Percentiles rank a stretch among this genome's conserved stretches.
phyloP scores from a whole-genome alignment of 805 yeast genomes.

The Myxozyma vanderwaltii region DNA sequence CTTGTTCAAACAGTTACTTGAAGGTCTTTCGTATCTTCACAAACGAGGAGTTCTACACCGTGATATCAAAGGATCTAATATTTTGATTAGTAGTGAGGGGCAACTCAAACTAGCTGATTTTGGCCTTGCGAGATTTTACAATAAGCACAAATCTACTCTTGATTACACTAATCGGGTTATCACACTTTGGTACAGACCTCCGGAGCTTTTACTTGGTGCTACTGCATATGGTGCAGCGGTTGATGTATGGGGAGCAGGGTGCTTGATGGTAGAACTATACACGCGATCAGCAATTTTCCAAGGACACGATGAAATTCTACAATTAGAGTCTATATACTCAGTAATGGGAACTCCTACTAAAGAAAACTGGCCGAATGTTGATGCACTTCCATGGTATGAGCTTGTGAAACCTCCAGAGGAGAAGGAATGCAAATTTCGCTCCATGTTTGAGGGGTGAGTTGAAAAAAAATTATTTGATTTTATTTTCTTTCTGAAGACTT shows the following conservation, averaged over 20 bases:
- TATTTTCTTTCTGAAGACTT: not conserved
- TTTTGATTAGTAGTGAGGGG: conserved; percentile 75
- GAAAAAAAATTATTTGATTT: not conserved
- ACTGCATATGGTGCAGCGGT: conserved; percentile 89
- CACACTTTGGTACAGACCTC: conserved; percentile 97
- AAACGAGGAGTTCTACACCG: conserved; percentile 65
- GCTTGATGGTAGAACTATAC: conserved; percentile 80
- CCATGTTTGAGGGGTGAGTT: conserved; percentile 47
- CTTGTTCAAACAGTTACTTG: conserved; percentile 72
- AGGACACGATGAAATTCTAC: conserved; percentile 86
- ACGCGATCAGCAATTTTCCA: conserved; percentile 76
- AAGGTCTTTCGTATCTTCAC: conserved; percentile 83
- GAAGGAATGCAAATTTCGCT: conserved; percentile 44
- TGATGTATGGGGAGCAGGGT: conserved; percentile 97
- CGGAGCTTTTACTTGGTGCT: conserved; percentile 86
- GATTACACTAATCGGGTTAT: conserved; percentile 95
- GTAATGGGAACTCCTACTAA: conserved; percentile 84
- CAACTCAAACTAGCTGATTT: conserved; percentile 89
- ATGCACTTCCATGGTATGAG: conserved; percentile 88
- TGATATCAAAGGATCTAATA: conserved; percentile 96
- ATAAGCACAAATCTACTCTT: conserved; percentile 48
- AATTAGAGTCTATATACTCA: conserved; percentile 71
- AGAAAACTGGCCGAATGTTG: conserved; percentile 76
- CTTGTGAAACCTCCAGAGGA: conserved; percentile 63
- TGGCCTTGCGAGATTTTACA: conserved; percentile 70